Conservation (phyloP, 106 monocot genomes). For the Allium sativum region DNA sequence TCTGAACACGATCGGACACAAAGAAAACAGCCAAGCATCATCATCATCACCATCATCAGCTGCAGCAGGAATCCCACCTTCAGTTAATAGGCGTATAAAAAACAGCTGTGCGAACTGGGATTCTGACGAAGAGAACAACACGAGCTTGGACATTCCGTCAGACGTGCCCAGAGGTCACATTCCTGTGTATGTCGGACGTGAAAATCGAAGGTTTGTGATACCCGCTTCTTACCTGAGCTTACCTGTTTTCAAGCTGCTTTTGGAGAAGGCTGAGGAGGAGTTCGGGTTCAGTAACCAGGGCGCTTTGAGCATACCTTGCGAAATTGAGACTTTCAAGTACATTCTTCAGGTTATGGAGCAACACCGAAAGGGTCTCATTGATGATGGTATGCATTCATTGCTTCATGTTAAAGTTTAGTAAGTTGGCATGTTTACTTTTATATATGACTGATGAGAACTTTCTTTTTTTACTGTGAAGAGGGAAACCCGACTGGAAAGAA, state of each 20-base stretch:
- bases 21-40: background rate
- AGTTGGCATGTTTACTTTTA: too few species aligned
- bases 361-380: constrained; percentile 31
- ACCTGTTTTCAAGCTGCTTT: constrained; percentile 44
- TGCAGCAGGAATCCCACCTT: too few species aligned
- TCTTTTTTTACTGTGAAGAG: background rate
- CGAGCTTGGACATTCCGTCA: constrained; percentile 31
- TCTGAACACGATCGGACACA: constrained; percentile 6
- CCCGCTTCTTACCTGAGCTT: constrained; percentile 43
- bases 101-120: constrained; percentile 5
- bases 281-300: constrained; percentile 62
- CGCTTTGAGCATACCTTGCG: constrained; percentile 49
- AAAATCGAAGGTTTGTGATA: constrained; percentile 63
- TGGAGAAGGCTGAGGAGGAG: constrained; percentile 61
- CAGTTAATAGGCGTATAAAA: constrained; percentile 23
- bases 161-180: constrained; percentile 60
- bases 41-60: too few species aligned
- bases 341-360: constrained; percentile 56
- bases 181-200: constrained; percentile 45
- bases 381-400: constrained; percentile 14
- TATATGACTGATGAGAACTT: background rate
- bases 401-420: too few species aligned
- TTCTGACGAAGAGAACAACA: constrained; percentile 55
- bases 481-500: constrained; percentile 4
- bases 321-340: constrained; percentile 71